A percentile compares a stretch with the other conserved stretches of the same genome.
Evolutionary conservation across 2,329 filamentous ascomycete genomes (phyloP).

Genomic region (Niveomyces coronatus): DNA sequence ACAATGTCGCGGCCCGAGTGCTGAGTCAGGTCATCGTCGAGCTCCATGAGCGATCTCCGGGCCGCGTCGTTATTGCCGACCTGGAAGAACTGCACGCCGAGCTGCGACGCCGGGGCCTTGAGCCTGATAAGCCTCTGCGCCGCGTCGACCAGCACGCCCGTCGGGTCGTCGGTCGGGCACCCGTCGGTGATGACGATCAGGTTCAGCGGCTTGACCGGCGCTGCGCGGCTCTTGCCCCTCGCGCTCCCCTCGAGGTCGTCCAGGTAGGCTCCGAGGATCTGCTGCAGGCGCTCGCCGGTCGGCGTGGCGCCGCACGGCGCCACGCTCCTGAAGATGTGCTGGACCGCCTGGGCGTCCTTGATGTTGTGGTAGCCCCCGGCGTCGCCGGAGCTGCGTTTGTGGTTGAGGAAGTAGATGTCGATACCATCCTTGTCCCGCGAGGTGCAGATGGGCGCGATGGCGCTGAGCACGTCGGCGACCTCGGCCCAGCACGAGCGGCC

Average conservation of each 20-base stretch:
- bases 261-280: conserved; percentile 67
- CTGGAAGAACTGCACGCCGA: conserved; percentile 95
- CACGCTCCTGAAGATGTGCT: conserved; percentile 59
- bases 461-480: conserved; percentile 55
- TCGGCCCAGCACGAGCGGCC: conserved; percentile 56
- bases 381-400: conserved; percentile 28
- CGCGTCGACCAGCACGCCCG: conserved; percentile 53
- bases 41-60: conserved; percentile 50
- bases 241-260: conserved; percentile 27
- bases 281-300: conserved; percentile 59
- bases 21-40: conserved; percentile 61
- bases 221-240: conserved; percentile 24
- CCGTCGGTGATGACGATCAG: conserved; percentile 93
- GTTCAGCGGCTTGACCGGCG: conserved; percentile 77
- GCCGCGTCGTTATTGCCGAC: conserved; percentile 66
- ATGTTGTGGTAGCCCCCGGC: conserved; percentile 55
- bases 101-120: conserved; percentile 65
- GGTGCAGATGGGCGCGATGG: conserved; percentile 76
- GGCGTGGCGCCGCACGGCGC: conserved; percentile 58
- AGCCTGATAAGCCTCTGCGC: conserved; percentile 62
- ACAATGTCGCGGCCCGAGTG: conserved; percentile 72
- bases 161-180: conserved; percentile 66
- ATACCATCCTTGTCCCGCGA: conserved; percentile 72
- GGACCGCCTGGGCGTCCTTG: conserved; percentile 44
- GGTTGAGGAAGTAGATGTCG: conserved; percentile 86